Evolutionary conservation across 257 asterid species (phyloP), one percentile per base, ranked within the genome.

Genomic region (Primulina huaijiensis): DNA sequence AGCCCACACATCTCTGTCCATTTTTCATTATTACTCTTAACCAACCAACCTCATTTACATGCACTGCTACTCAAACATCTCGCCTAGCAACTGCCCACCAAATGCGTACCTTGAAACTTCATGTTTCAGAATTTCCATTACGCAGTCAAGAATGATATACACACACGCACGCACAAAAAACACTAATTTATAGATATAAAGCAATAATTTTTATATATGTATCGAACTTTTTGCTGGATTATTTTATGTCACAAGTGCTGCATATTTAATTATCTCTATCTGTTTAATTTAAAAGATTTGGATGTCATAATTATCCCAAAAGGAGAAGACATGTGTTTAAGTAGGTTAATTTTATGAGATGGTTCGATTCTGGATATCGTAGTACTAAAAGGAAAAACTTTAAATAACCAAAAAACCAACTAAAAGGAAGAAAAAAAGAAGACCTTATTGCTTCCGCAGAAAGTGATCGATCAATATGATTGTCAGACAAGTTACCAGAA

Each of bases 401-500:
- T 56, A 56, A 62, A 61, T 57, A 65, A 72, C 46, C 57, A 50
- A 46, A 46, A 14, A 16, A 3, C 30, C 30, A 27, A 27, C 30
- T 35, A 8, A 58, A 17, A 38, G 43, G 16, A 33, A 53, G 60
- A 60, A 66, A 25, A 23, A 23, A 23, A 23, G 25, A 23, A 33
- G 53, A 46, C 23, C 6, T 30, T 30, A 62, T 16, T 46, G 20
- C 72, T 76, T 69, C 67, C 21, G 75, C 75, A 65, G 68, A 71
- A 73, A 75, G 72, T 46, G 21, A 11, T 65, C 65, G 70, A 37
- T 34, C 78, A 70, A 62, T 50, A 50, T 55, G 69, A 65, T 83
- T 78, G 64, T 40, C 67, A 73, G 70, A 74, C 68, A 75, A 81
- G 80, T 50, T 64, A 74, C 68, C 80, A 74, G 74, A 72, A 60